phyloP scores from a whole-genome alignment of 495 filamentous ascomycete species.

The Copromyces sp. region DNA sequence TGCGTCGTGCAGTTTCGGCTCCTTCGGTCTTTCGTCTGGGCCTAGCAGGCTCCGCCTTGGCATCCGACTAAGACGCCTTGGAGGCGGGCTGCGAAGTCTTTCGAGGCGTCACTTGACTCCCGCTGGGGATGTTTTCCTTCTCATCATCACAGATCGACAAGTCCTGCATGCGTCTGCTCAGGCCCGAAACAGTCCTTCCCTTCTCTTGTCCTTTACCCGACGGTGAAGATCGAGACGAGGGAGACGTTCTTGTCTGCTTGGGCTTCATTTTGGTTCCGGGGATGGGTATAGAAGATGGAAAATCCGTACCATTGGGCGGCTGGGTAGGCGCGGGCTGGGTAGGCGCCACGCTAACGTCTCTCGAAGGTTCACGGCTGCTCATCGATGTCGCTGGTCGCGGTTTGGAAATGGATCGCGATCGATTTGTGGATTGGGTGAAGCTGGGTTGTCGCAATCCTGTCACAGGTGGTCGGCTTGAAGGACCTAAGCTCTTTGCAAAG shows the following conservation, averaged over 20 bases:
- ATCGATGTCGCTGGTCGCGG: slow-evolving; percentile 52
- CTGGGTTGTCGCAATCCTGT: slow-evolving; percentile 36
- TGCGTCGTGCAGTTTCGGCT: slow-evolving; percentile 3
- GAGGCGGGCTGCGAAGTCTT: slow-evolving; percentile 2
- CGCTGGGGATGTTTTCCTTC: background rate
- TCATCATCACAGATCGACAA: slow-evolving; percentile 22
- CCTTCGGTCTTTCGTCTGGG: slow-evolving; percentile 3
- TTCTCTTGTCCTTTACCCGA: slow-evolving; percentile 14
- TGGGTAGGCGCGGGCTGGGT: slow-evolving; percentile 29
- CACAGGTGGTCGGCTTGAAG: slow-evolving; percentile 38
- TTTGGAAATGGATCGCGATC: slow-evolving; percentile 24
- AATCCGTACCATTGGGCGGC: slow-evolving; percentile 60
- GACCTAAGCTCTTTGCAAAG: slow-evolving; percentile 49
- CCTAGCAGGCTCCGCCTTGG: slow-evolving; percentile 2
- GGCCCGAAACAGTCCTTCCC: slow-evolving; percentile 6
- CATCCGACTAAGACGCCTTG: slow-evolving; percentile 8
- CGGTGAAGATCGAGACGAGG: slow-evolving; percentile 20
- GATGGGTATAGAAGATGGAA: slow-evolving; percentile 11
- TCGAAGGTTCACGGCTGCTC: slow-evolving; percentile 37
- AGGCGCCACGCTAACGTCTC: slow-evolving; percentile 25
- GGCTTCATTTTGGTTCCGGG: slow-evolving; percentile 6
- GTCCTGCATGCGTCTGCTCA: slow-evolving; percentile 13
- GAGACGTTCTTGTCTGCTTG: slow-evolving; percentile 18
- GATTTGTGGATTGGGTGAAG: slow-evolving; percentile 31
- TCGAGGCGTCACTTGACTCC: slow-evolving; percentile 32